Conservation (phyloP, 169 alveolate species). For the Plasmodium blacklocki region DNA sequence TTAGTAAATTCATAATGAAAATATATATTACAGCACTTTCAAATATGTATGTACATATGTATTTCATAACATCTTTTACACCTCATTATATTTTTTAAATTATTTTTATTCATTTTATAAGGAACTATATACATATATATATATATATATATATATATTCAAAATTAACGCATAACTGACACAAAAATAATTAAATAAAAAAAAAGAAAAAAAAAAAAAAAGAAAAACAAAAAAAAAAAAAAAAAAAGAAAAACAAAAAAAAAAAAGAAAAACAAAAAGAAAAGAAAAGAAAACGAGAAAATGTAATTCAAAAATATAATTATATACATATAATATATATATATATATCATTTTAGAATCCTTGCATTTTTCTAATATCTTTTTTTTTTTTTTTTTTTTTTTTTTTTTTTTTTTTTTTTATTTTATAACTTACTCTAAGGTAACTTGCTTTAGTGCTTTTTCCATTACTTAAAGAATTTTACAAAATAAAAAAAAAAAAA, state of each 20-base stretch:
- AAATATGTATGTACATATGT: too few relatives aligned
- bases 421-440: constrained; percentile 54
- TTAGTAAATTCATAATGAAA: constrained; percentile 34
- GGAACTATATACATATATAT: neutral
- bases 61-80: too few relatives aligned
- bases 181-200: neutral
- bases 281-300: too few relatives aligned
- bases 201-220: too few relatives aligned
- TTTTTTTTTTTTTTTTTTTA: neutral
- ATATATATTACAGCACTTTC: too few relatives aligned
- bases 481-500: neutral
- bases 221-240: too few relatives aligned
- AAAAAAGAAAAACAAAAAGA: neutral
- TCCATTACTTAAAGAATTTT: constrained; percentile 39
- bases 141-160: constrained; percentile 1
- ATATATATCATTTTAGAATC: neutral
- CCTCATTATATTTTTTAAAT: neutral
- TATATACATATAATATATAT: constrained; percentile 3
- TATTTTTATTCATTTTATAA: neutral
- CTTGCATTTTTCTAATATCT: neutral
- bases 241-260: neutral
- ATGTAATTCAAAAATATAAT: neutral
- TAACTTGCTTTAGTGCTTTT: constrained; percentile 57
- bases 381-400: neutral
- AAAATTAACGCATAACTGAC: neutral